A percentile compares a stretch with the other conserved stretches of the same genome.
Conservation (phyloP, 2,329 filamentous ascomycete genomes). For the Pseudogymnoascus sp. region DNA sequence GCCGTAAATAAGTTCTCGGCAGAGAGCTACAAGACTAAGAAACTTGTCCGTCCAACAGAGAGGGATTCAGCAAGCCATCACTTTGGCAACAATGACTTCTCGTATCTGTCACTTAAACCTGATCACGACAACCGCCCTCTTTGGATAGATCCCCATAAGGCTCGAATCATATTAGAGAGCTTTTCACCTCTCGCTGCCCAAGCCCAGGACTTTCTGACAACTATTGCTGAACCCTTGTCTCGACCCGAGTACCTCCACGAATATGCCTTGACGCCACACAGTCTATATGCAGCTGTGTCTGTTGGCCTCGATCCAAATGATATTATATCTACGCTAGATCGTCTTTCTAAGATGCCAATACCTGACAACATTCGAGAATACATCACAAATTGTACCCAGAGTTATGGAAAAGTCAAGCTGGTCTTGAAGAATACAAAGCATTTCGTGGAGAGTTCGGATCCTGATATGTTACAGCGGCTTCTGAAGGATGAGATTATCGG, state of each 20-base stretch:
- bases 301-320: conserved; percentile 85
- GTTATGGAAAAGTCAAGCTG: conserved; percentile 91
- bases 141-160: conserved; percentile 85
- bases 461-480: conserved; percentile 77
- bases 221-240: conserved; percentile 87
- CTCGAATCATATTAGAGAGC: conserved; percentile 85
- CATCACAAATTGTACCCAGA: conserved; percentile 69
- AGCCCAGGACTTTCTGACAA: conserved; percentile 91
- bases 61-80: conserved; percentile 29
- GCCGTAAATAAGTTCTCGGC: conserved; percentile 53
- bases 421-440: conserved; percentile 93
- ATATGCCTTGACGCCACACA: conserved; percentile 85
- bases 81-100: conserved; percentile 54
- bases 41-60: conserved; percentile 3
- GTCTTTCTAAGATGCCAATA: conserved; percentile 80
- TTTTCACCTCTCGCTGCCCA: conserved; percentile 82
- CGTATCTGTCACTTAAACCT: conserved; percentile 72
- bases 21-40: conserved; percentile 22
- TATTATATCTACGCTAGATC: conserved; percentile 82
- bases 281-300: conserved; percentile 89
- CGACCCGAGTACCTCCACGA: conserved; percentile 88
- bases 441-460: conserved; percentile 87
- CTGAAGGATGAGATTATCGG: conserved; percentile 79
- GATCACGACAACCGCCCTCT: conserved; percentile 86
- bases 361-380: conserved; percentile 75